Evolutionary conservation across 2,329 filamentous ascomycete genomes (phyloP), one percentile per base, ranked within the genome.

Genomic region (Corynespora cassiicola): DNA sequence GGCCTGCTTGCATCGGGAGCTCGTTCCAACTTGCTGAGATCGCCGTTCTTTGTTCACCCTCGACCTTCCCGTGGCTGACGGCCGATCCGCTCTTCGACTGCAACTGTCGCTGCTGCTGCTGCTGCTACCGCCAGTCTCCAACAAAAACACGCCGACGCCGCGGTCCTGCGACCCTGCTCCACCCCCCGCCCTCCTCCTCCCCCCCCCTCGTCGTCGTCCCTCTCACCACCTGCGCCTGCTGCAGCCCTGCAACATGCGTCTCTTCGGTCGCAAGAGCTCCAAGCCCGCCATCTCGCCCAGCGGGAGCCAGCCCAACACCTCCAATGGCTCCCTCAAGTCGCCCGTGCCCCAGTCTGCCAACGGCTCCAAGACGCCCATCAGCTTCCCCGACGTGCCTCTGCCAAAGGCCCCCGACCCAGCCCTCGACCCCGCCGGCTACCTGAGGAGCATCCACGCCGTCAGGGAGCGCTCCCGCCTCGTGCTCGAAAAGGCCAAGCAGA

Each of bases 391-490:
- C 68, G 78, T 95, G 58, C 82, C 90, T 50, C 80, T 97, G 31
- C 88, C 92, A 32, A 86, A 84, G 60, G 84, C 90, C 11, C 91
- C 92, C 18, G 91, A 97, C 70, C 91, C 92, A 58, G 80, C 86
- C 47, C 77, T 92, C 54, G 90, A 97, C 66, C 91, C 92, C 14
- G 89, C 87, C 16, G 91, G 85, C 45, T 97, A 97, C 70, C 80
- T 99, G 59, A 84, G 88, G 64, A 96, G 90, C 72, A 82, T 97
- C 60, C 84, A 89, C 59, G 84, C 94, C 18, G 90, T 99, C 17
- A 81, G 94, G 47, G 90, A 96, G 59, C 76, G 90, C 48, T 86
- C 82, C 62, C 81, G 75, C 56, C 73, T 92, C 51, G 77, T 96
- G 35, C 78, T 88, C 45, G 81, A 88, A 48, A 91, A 87, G 74